These are phyloP conservation scores for Hymenoscyphus linearis DNA, from an alignment of 2,329 filamentous ascomycete species.

Conservation along the genomic window DNA sequence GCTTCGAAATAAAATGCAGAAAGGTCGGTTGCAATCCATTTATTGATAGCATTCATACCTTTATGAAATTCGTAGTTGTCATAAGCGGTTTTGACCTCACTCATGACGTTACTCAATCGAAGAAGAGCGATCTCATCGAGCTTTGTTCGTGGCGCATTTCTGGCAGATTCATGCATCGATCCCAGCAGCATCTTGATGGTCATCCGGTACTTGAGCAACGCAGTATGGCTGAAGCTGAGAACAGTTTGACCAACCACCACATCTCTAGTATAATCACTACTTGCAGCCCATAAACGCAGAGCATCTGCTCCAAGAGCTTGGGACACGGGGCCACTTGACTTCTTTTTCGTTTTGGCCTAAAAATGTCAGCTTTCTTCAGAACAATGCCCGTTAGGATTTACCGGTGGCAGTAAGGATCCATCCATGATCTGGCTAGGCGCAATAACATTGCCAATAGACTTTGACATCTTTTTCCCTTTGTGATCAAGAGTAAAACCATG, in stretches of 20 bases:
- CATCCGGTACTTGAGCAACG: slow-evolving; percentile 79
- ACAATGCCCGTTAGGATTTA: slow-evolving; percentile 10
- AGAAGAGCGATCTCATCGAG: slow-evolving; percentile 72
- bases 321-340: slow-evolving; percentile 39
- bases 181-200: slow-evolving; percentile 90
- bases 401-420: slow-evolving; percentile 67
- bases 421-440: slow-evolving; percentile 78
- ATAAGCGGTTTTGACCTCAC: slow-evolving; percentile 60
- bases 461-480: slow-evolving; percentile 96
- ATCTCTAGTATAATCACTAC: slow-evolving; percentile 86
- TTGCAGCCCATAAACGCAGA: slow-evolving; percentile 84
- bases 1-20: slow-evolving; percentile 94
- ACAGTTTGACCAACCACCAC: slow-evolving; percentile 75
- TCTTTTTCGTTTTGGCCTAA: slow-evolving; percentile 44
- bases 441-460: slow-evolving; percentile 87
- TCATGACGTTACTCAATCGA: slow-evolving; percentile 63
- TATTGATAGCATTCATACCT: slow-evolving; percentile 66
- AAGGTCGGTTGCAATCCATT: slow-evolving; percentile 76
- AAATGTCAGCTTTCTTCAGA: not conserved
- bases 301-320: slow-evolving; percentile 81
- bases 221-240: slow-evolving; percentile 68
- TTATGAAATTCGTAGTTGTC: slow-evolving; percentile 76
- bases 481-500: slow-evolving; percentile 92
- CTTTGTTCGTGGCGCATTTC: slow-evolving; percentile 47
- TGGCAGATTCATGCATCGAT: slow-evolving; percentile 47